A percentile compares a stretch with the other conserved stretches of the same genome.
Conservation (phyloP, 306 rosid genomes). For the Cicer chorassanicum region DNA sequence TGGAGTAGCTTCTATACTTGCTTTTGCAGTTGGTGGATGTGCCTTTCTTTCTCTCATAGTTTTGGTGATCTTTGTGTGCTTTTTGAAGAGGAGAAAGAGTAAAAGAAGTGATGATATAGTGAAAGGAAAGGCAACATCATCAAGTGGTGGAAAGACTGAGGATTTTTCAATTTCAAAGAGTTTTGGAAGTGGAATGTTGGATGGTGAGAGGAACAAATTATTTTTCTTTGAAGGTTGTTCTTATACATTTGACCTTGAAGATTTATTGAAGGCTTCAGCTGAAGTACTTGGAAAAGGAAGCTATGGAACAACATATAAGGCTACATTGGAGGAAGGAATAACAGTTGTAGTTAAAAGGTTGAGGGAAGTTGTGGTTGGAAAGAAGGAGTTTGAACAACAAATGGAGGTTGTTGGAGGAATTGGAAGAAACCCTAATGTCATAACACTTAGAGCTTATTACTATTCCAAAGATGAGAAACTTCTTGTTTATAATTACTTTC, state of each 20-base stretch:
- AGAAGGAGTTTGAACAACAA: constrained; percentile 73
- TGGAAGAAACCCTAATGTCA: constrained; percentile 62
- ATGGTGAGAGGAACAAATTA: constrained; percentile 69
- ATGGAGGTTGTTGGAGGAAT: constrained; percentile 65
- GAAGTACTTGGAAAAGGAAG: constrained; percentile 85
- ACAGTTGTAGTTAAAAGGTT: constrained; percentile 70
- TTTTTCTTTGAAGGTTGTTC: constrained; percentile 71
- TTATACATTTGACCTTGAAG: constrained; percentile 68
- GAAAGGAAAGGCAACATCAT: constrained; percentile 52
- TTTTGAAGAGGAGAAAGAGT: constrained; percentile 46
- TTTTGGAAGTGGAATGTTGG: constrained; percentile 73
- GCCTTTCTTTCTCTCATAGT: constrained; percentile 52
- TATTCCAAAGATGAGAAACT: constrained; percentile 80
- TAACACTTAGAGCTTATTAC: constrained; percentile 68
- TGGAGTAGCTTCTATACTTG: constrained; percentile 54
- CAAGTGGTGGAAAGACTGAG: constrained; percentile 52
- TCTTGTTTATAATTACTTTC: constrained; percentile 61
- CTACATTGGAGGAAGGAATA: constrained; percentile 69
- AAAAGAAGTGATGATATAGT: constrained; percentile 41
- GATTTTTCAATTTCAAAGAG: constrained; percentile 50
- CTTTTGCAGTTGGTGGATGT: constrained; percentile 55
- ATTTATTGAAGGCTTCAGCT: constrained; percentile 75
- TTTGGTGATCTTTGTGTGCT: constrained; percentile 45
- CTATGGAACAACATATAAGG: constrained; percentile 73
- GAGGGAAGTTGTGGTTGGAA: constrained; percentile 60